Evolutionary conservation across 495 filamentous ascomycete species (phyloP), one percentile per base, ranked within the genome.

Genomic region (Penicillium dipodomyicola): DNA sequence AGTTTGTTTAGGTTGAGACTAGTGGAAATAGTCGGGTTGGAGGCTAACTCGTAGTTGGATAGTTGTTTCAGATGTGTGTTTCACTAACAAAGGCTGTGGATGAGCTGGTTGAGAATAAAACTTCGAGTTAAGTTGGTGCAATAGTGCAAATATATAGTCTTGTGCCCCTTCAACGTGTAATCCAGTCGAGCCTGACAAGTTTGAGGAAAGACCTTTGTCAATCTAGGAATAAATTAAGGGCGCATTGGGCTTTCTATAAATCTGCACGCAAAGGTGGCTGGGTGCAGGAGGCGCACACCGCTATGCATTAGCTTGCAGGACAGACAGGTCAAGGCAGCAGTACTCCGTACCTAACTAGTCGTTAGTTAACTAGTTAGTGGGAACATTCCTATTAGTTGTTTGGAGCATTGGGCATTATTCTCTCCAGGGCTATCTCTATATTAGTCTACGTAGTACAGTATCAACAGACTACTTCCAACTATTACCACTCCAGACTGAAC

Each of bases 211-310:
- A 43, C 1, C 10, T 8, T 43, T 2, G 11, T 43, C 20, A 10
- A 23, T 22, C 12, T 42, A 19, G 5, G 20, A 43, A 22, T 23
- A 22, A 23, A 23, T 43, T 14, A 20, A 10, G 19, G 41, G 20
- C 17, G 41, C 41, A 43, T 22, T 43, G 41, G 41, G 41, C 5
- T 22, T 20, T 43, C 41, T 43, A 43, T 43, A 17, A 17, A 29
- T 8, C 44, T 29, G 25, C 44, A n/a, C 9, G 12, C 7, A 11
- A 47, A 47, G 44, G 27, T 29, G 44, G 44, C 44, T 48, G 45
- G 45, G 30, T 37, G 33, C 33, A 37, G 32, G 37, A 40, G 37
- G 37, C 7, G n/a, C 25, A 47, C 27, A 48, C 45, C 45, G 45
- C 29, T 33, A 48, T 5, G 29, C 29, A 32, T 48, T 43, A 43